Conservation (phyloP, 805 yeast genomes). For the Lipomyces chichibuensis region DNA sequence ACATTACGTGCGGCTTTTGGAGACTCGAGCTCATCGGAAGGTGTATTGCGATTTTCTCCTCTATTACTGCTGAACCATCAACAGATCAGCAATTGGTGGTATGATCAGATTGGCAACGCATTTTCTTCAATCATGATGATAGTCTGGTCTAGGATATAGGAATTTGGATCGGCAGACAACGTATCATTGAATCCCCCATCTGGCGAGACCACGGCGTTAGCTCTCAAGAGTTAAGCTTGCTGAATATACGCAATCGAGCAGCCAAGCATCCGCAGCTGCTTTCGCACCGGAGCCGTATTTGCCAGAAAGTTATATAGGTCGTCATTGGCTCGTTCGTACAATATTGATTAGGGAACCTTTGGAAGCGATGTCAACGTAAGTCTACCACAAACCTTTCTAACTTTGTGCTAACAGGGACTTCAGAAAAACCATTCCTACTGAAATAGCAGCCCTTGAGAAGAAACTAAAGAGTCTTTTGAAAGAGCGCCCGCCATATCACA, state of each 20-base stretch:
- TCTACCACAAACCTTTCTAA: background rate
- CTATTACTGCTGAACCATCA: background rate
- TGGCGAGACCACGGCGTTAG: background rate
- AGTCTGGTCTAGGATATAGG: background rate
- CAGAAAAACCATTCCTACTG: slow-evolving; percentile 1
- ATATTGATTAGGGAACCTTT: background rate
- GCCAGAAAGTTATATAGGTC: background rate
- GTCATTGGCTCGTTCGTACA: background rate
- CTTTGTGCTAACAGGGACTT: background rate
- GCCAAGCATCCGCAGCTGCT: background rate
- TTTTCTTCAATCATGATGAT: background rate
- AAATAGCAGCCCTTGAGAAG: slow-evolving; percentile 3
- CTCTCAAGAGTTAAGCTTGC: background rate
- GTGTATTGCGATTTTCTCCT: too few relatives aligned
- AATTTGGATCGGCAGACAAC: background rate
- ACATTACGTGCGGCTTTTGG: too few relatives aligned
- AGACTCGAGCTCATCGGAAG: too few relatives aligned
- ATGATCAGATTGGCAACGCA: background rate
- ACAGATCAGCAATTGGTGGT: background rate
- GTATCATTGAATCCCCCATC: background rate
- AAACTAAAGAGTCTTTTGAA: slow-evolving; percentile 10
- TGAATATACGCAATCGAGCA: background rate
- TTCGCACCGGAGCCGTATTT: background rate
- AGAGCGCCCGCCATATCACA: slow-evolving; percentile 26
- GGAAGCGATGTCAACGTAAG: background rate